These are phyloP conservation scores for Ustilago cynodontis DNA, from an alignment of 1,284 basidiomycete species.

Conservation along the genomic window DNA sequence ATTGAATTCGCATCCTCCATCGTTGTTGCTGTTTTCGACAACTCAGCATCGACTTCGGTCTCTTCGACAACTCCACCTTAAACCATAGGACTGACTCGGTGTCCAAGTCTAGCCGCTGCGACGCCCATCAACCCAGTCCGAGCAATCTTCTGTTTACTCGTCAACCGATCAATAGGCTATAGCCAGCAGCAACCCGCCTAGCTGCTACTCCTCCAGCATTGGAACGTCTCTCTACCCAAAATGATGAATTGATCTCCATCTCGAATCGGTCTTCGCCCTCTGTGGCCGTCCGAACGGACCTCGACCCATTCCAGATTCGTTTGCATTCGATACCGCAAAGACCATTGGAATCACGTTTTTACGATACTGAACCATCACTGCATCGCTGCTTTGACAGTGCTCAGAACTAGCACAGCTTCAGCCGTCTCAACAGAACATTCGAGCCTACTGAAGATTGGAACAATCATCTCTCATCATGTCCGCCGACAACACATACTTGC, in stretches of 20 bases:
- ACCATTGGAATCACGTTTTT: neutral
- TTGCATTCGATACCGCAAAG: neutral
- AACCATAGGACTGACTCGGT: neutral
- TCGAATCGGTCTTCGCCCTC: constrained; percentile 41
- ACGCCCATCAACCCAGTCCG: neutral
- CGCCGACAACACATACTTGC: constrained; percentile 27
- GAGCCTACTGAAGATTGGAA: neutral
- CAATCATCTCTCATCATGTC: constrained; percentile 24
- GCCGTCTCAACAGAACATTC: neutral
- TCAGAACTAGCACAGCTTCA: neutral
- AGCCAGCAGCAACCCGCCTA: constrained; percentile 12
- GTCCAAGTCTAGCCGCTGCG: neutral
- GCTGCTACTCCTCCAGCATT: constrained; percentile 28
- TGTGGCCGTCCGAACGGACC: constrained; percentile 47
- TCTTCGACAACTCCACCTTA: neutral
- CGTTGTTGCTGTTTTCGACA: constrained; percentile 2
- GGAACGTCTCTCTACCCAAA: constrained; percentile 14
- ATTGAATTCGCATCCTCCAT: neutral
- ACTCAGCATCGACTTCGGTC: neutral
- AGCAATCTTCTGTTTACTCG: neutral
- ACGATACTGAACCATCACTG: neutral
- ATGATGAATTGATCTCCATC: constrained; percentile 42
- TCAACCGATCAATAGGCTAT: neutral
- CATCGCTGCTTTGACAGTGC: neutral
- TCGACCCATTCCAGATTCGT: constrained; percentile 13